phyloP scores from a whole-genome alignment of 2,329 filamentous ascomycete genomes.

The Verticillium longisporum region DNA sequence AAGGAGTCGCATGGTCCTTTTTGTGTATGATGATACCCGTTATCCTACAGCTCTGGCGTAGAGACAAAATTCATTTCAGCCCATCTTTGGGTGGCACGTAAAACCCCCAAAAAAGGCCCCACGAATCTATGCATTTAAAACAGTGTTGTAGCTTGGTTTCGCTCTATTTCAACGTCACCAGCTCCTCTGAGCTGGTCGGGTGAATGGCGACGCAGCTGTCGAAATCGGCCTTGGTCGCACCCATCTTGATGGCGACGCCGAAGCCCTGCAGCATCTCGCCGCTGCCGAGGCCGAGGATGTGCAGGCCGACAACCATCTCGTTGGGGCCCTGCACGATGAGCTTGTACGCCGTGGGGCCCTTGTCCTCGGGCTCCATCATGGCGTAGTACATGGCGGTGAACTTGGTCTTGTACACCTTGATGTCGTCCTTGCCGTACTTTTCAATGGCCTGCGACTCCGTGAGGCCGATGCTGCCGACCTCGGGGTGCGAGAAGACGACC shows the following conservation, averaged over 20 bases:
- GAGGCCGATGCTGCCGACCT: constrained; percentile 73
- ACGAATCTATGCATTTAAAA: background rate
- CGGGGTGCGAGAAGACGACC: constrained; percentile 81
- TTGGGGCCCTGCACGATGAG: constrained; percentile 68
- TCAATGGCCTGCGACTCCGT: constrained; percentile 71
- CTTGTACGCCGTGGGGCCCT: constrained; percentile 78
- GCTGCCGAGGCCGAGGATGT: constrained; percentile 73
- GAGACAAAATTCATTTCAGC: background rate
- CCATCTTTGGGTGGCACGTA: background rate
- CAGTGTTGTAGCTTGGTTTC: background rate
- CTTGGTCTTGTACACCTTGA: constrained; percentile 74
- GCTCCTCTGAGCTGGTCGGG: constrained; percentile 68
- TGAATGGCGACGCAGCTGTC: constrained; percentile 72
- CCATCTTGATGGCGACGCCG: constrained; percentile 73
- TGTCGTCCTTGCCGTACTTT: constrained; percentile 64
- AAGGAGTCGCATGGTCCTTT: background rate
- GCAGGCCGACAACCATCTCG: constrained; percentile 78
- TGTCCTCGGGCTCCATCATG: constrained; percentile 77
- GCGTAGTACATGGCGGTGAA: constrained; percentile 87
- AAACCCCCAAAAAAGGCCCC: background rate
- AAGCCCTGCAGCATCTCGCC: constrained; percentile 73
- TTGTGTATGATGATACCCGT: background rate
- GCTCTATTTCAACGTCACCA: constrained; percentile 55
- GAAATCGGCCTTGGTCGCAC: constrained; percentile 70
- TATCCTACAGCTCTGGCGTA: background rate